Percentiles rank a stretch among this genome's conserved stretches.
phyloP scores from a whole-genome alignment of 1,284 basidiomycete genomes.

The Microstroma glucosiphilum region DNA sequence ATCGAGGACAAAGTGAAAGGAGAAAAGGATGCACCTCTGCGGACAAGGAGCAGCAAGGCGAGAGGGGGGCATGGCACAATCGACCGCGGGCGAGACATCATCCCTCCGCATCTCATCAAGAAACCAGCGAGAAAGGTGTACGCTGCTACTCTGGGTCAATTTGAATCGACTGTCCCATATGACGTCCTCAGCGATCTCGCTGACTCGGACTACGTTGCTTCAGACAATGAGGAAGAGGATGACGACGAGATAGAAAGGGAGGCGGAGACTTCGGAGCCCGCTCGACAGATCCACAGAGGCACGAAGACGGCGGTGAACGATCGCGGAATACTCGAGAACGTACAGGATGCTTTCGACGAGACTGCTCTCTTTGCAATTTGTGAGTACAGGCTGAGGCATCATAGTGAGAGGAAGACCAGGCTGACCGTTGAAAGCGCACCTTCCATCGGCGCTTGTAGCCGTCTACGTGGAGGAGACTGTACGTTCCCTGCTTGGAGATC shows the following conservation, averaged over 20 bases:
- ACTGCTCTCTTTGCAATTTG: neutral
- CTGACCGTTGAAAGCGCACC: neutral
- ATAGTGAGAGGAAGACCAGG: neutral
- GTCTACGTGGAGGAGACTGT: neutral
- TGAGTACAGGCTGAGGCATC: neutral
- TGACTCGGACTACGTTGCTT: too few species aligned
- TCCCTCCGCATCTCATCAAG: neutral
- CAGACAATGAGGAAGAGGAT: too few species aligned
- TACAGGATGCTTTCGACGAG: neutral
- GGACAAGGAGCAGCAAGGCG: neutral
- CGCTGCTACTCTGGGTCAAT: too few species aligned
- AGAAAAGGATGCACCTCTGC: neutral
- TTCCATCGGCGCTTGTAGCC: neutral
- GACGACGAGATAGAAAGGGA: too few species aligned
- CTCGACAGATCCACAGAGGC: neutral
- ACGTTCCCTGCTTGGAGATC: neutral
- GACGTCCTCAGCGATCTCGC: too few species aligned
- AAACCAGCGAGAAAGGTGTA: neutral
- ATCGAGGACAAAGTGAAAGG: neutral
- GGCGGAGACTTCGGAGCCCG: neutral
- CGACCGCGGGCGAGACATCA: neutral
- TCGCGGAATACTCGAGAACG: neutral
- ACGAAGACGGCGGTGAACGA: neutral
- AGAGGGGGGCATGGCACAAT: neutral
- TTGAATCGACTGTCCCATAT: too few species aligned